A percentile compares a stretch with the other conserved stretches of the same genome.
phyloP scores from a whole-genome alignment of 202 grass and related monocot genomes.

The Setaria italica region DNA sequence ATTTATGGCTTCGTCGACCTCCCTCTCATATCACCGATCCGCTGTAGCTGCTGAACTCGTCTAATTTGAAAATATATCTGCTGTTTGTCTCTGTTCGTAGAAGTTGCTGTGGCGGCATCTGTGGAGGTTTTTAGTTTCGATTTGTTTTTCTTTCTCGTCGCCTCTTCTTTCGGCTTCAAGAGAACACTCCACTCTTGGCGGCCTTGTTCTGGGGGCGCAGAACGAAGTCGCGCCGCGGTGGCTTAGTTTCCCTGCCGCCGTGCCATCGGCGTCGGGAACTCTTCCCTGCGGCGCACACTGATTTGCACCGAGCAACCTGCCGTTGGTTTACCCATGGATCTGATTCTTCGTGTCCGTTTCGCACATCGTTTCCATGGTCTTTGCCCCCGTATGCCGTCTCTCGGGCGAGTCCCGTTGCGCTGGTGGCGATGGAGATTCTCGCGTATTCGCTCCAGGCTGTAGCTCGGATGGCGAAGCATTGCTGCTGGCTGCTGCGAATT shows the following conservation, averaged over 20 bases:
- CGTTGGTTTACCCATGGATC: background rate
- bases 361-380: background rate
- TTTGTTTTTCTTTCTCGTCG: background rate
- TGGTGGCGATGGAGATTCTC: too few relatives aligned
- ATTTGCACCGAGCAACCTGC: background rate
- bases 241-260: background rate
- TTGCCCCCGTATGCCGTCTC: too few relatives aligned
- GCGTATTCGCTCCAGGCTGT: background rate
- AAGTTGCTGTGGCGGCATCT: background rate
- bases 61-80: background rate
- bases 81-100: background rate
- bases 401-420: too few relatives aligned
- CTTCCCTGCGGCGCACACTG: slow-evolving; percentile 20
- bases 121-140: background rate
- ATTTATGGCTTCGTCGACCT: background rate
- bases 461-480: background rate
- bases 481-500: background rate
- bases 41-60: background rate
- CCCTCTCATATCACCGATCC: background rate
- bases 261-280: background rate
- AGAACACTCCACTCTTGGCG: slow-evolving; percentile 48
- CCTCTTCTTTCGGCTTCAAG: slow-evolving; percentile 71
- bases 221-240: slow-evolving; percentile 1
- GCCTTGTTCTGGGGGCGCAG: slow-evolving; percentile 70
- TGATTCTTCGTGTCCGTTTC: background rate